Evolutionary conservation across 768 basidiomycete genomes (phyloP).

Genomic region (Termitomyces sp.): DNA sequence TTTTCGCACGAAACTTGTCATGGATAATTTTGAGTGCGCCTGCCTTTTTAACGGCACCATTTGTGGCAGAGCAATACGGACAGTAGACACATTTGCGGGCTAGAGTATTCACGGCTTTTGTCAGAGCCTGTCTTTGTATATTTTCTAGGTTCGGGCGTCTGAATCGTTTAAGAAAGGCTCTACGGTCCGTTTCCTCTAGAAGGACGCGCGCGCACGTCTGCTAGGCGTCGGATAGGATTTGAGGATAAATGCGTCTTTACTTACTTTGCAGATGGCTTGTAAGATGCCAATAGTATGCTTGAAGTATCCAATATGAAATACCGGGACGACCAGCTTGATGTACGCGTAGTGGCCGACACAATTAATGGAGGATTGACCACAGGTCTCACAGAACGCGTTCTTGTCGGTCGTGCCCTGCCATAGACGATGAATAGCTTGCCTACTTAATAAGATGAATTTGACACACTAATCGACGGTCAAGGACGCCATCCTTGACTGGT

Average conservation of each 20-base stretch:
- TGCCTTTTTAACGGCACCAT: constrained; percentile 94
- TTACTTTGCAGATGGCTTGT: constrained; percentile 95
- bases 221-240: constrained; percentile 3
- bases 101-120: constrained; percentile 78
- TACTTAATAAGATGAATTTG: neutral
- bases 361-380: constrained; percentile 84
- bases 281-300: constrained; percentile 90
- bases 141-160: constrained; percentile 89
- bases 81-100: constrained; percentile 92
- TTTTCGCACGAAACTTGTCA: constrained; percentile 95
- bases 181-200: constrained; percentile 81
- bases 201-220: constrained; percentile 91
- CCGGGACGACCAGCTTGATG: constrained; percentile 93
- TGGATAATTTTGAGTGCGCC: constrained; percentile 95
- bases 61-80: constrained; percentile 88
- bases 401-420: constrained; percentile 92
- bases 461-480: constrained; percentile 85
- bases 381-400: constrained; percentile 88
- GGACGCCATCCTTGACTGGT: constrained; percentile 87
- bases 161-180: constrained; percentile 83
- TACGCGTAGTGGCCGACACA: constrained; percentile 99
- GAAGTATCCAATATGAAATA: constrained; percentile 98
- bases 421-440: neutral
- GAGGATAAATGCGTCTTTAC: constrained; percentile 7
- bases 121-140: constrained; percentile 75